Percentiles rank a stretch among this genome's conserved stretches.
Evolutionary conservation across 257 asterid species (phyloP).

Genomic region (Solanum ossicruentum): DNA sequence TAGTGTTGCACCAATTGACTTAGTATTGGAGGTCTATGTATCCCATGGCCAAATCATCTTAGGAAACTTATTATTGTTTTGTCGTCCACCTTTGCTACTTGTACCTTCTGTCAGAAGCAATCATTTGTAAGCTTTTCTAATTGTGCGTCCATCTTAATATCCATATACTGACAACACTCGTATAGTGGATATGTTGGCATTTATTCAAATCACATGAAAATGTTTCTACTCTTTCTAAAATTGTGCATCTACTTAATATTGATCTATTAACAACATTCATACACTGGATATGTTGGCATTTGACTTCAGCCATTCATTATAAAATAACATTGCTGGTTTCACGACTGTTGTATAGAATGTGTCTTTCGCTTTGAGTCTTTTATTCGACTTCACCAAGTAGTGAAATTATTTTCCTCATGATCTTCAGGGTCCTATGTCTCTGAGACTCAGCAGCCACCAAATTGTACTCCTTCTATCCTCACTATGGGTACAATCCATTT

Average conservation of each 20-base stretch:
- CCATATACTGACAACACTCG: neutral
- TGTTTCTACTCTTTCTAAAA: neutral
- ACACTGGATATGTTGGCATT: neutral
- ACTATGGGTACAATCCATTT: slow-evolving; percentile 70
- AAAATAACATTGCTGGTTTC: neutral
- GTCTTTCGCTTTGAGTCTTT: neutral
- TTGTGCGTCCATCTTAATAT: neutral
- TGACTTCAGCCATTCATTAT: neutral
- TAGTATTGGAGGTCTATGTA: neutral
- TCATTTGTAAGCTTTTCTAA: neutral
- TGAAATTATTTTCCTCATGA: neutral
- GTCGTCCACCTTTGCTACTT: neutral
- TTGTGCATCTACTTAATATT: neutral
- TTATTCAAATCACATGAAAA: neutral
- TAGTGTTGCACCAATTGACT: neutral
- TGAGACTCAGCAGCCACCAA: slow-evolving; percentile 91
- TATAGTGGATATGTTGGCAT: neutral
- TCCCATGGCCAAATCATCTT: neutral
- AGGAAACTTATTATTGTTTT: neutral
- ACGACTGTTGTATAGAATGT: neutral
- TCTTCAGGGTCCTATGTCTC: slow-evolving; percentile 58
- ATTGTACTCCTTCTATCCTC: slow-evolving; percentile 71
- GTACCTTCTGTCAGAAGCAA: neutral
- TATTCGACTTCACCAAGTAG: neutral
- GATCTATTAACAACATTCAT: neutral